phyloP scores from a whole-genome alignment of 2,329 filamentous ascomycete species.

The Trichophyton schoenleinii region DNA sequence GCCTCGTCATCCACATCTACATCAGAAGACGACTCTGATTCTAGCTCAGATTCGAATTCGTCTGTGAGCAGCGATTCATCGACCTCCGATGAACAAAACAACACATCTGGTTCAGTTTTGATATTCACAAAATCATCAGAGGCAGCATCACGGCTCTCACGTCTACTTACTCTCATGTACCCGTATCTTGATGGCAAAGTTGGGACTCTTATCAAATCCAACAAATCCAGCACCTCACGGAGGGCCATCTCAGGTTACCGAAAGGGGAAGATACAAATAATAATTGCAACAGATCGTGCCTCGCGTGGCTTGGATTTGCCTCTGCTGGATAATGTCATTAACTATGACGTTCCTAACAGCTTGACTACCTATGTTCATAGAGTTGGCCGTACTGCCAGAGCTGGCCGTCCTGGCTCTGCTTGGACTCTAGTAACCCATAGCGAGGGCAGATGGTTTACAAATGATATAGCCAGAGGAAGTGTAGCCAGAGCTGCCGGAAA shows the following conservation, averaged over 20 bases:
- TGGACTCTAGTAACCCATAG: slow-evolving; percentile 76
- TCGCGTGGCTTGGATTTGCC: slow-evolving; percentile 79
- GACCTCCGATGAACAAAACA: slow-evolving; percentile 21
- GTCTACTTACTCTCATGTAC: slow-evolving; percentile 58
- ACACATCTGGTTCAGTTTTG: slow-evolving; percentile 40
- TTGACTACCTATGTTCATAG: slow-evolving; percentile 79
- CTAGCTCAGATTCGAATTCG: slow-evolving; percentile 19
- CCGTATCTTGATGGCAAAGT: slow-evolving; percentile 46
- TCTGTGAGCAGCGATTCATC: slow-evolving; percentile 9
- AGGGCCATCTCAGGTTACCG: slow-evolving; percentile 57
- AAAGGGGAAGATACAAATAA: slow-evolving; percentile 51
- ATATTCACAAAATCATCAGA: slow-evolving; percentile 90
- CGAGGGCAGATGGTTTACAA: slow-evolving; percentile 88
- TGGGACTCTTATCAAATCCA: slow-evolving; percentile 64
- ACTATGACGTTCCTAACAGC: slow-evolving; percentile 80
- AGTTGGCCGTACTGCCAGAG: slow-evolving; percentile 79
- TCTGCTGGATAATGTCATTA: slow-evolving; percentile 70
- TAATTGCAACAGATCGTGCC: slow-evolving; percentile 87
- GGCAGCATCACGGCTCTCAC: slow-evolving; percentile 70
- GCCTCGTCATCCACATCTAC: slow-evolving; percentile 9
- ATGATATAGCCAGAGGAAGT: slow-evolving; percentile 52
- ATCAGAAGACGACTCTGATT: slow-evolving; percentile 18
- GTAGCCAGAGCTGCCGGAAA: slow-evolving; percentile 23
- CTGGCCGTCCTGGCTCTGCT: slow-evolving; percentile 59
- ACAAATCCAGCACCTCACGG: slow-evolving; percentile 56